Evolutionary conservation across 139 green algal genomes (phyloP).

Genomic region (Medakamo hakoo): DNA sequence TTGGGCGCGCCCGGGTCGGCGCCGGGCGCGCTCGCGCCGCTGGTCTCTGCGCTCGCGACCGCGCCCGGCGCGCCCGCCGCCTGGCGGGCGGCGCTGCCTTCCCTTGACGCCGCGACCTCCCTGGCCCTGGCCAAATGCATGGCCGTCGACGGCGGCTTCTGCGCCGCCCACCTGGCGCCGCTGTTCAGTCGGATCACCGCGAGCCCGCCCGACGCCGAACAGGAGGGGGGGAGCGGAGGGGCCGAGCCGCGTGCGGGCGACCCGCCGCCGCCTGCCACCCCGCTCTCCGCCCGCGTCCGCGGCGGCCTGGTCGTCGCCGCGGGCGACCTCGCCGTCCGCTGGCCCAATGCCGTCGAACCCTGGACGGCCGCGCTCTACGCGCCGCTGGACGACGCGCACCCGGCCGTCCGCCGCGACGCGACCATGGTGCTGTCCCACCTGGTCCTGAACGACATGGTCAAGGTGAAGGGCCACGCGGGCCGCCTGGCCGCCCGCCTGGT

Average conservation of each 20-base stretch:
- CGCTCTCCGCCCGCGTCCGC: slow-evolving; percentile 17
- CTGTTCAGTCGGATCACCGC: no score
- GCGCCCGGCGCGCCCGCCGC: no score
- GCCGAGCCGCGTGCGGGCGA: no score
- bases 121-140: slow-evolving; percentile 81
- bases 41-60: slow-evolving; percentile 19
- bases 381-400: slow-evolving; percentile 35
- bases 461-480: slow-evolving; percentile 82
- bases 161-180: slow-evolving; percentile 53
- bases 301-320: slow-evolving; percentile 70
- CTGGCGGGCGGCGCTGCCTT: no score
- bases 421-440: slow-evolving; percentile 85
- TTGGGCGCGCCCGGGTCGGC: slow-evolving; percentile 6
- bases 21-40: not conserved
- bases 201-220: no score
- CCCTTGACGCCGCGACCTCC: slow-evolving; percentile 50
- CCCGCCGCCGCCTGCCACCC: no score
- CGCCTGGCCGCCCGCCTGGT: slow-evolving; percentile 60
- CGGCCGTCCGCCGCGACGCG: slow-evolving; percentile 34
- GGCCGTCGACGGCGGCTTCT: slow-evolving; percentile 62
- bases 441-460: slow-evolving; percentile 94
- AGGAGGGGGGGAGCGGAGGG: no score
- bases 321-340: slow-evolving; percentile 77
- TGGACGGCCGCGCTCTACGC: slow-evolving; percentile 77
- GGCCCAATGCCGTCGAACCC: slow-evolving; percentile 84